A percentile compares a stretch with the other conserved stretches of the same genome.
Conservation (phyloP, 441 rosid genomes). For the Adansonia rubrostipa region DNA sequence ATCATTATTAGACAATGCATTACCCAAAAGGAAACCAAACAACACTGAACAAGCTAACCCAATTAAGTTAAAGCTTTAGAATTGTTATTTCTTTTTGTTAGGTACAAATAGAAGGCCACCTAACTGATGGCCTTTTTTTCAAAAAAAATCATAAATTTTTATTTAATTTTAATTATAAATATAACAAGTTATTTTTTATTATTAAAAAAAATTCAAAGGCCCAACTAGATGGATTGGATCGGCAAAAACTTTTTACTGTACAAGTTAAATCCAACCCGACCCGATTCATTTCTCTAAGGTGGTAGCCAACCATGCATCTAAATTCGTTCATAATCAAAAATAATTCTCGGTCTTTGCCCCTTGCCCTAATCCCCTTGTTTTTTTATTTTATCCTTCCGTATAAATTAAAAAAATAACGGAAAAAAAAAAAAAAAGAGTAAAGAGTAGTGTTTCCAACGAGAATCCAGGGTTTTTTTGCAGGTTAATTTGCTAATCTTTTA, state of each 20-base stretch:
- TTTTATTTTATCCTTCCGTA: background rate
- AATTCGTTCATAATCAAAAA: conserved; percentile 1
- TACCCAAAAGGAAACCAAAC: too few relatives aligned
- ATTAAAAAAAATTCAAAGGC: background rate
- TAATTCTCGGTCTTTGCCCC: background rate
- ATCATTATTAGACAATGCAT: too few relatives aligned
- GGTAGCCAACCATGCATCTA: background rate
- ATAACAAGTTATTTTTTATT: too few relatives aligned
- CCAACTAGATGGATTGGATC: background rate
- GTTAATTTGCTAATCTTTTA: conserved; percentile 11
- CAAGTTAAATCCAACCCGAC: background rate
- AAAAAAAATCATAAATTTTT: too few relatives aligned
- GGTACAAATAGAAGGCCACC: too few relatives aligned
- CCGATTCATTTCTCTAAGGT: background rate
- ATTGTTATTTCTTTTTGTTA: too few relatives aligned
- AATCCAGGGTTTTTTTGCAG: conserved; percentile 18
- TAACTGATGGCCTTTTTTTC: too few relatives aligned
- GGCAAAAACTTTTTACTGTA: background rate
- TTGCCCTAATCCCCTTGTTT: background rate
- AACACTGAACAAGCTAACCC: too few relatives aligned
- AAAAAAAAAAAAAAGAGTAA: background rate
- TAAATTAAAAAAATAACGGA: background rate
- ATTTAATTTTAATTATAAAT: too few relatives aligned
- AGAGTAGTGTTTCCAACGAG: conserved; percentile 11
- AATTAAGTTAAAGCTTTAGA: too few relatives aligned